Evolutionary conservation across 2,329 filamentous ascomycete species (phyloP).

Genomic region (Ceratocystis cubensis): DNA sequence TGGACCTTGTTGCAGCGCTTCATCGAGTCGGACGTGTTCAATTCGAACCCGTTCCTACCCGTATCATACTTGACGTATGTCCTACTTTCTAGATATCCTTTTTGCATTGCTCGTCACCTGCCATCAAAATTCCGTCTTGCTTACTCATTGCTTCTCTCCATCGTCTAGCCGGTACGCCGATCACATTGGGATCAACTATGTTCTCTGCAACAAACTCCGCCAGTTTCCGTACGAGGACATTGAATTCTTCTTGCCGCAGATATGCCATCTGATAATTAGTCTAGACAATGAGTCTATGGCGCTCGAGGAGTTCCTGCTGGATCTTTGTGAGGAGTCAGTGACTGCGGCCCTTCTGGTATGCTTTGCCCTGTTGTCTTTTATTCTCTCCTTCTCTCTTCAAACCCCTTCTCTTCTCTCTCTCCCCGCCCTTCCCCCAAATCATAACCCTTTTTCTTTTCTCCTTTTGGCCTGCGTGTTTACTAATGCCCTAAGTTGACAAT

Average conservation of each 20-base stretch:
- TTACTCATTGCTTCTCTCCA: constrained; percentile 10
- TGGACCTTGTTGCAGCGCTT: constrained; percentile 84
- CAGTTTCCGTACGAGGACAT: constrained; percentile 85
- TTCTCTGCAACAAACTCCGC: constrained; percentile 76
- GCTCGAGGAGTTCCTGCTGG: constrained; percentile 73
- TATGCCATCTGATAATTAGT: constrained; percentile 79
- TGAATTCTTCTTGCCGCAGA: constrained; percentile 79
- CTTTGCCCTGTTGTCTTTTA: neutral
- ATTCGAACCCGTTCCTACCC: constrained; percentile 76
- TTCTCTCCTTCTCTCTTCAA: constrained; percentile 22
- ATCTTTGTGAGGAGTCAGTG: constrained; percentile 77
- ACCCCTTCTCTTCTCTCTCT: constrained; percentile 2
- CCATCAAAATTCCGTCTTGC: neutral
- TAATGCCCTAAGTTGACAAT: constrained; percentile 6
- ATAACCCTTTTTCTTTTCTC: neutral
- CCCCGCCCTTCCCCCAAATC: neutral
- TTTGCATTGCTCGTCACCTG: neutral
- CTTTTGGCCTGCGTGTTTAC: neutral
- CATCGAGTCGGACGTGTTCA: constrained; percentile 89
- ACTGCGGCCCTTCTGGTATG: constrained; percentile 69
- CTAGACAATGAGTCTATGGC: constrained; percentile 88
- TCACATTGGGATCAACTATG: constrained; percentile 82
- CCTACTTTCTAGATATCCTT: neutral
- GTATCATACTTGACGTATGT: constrained; percentile 80
- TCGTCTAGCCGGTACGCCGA: constrained; percentile 64